These are phyloP conservation scores for Wickerhamiella galacta DNA, from an alignment of 805 yeast genomes.

Conservation along the genomic window DNA sequence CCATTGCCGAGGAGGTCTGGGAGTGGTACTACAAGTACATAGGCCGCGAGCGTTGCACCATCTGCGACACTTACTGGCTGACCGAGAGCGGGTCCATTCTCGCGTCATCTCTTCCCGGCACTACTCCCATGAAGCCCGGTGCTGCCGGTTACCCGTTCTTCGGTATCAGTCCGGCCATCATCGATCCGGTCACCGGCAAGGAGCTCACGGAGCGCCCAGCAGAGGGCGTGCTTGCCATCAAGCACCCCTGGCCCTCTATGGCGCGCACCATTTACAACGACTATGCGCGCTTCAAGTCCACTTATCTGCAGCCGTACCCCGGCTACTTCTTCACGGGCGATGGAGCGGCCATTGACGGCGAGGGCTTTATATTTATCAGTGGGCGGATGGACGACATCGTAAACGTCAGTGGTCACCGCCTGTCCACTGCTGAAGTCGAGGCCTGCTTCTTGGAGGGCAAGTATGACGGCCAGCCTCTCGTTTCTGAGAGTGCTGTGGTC, in stretches of 20 bases:
- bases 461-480: conserved; percentile 56
- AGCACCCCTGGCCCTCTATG: conserved; percentile 95
- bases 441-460: conserved; percentile 35
- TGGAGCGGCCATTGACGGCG: conserved; percentile 94
- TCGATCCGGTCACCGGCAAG: conserved; percentile 84
- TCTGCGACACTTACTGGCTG: conserved; percentile 97
- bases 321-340: conserved; percentile 95
- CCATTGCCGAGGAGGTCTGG: conserved; percentile 96
- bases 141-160: conserved; percentile 94
- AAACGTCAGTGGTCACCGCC: conserved; percentile 92
- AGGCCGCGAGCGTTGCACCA: conserved; percentile 78
- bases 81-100: conserved; percentile 95
- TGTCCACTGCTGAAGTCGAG: conserved; percentile 97
- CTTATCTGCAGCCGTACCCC: conserved; percentile 84
- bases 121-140: conserved; percentile 91
- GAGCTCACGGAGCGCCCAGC: conserved; percentile 77
- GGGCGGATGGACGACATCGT: conserved; percentile 99
- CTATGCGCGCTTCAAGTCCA: conserved; percentile 72
- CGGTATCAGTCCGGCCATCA: conserved; percentile 78
- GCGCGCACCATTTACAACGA: conserved; percentile 89
- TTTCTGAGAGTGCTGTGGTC: conserved; percentile 92
- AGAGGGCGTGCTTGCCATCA: conserved; percentile 89
- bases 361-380: conserved; percentile 93
- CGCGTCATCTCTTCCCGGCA: conserved; percentile 89
- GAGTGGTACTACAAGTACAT: conserved; percentile 92